Evolutionary conservation across 176 grass and related monocot genomes (phyloP).

Genomic region (Avena atlantica): DNA sequence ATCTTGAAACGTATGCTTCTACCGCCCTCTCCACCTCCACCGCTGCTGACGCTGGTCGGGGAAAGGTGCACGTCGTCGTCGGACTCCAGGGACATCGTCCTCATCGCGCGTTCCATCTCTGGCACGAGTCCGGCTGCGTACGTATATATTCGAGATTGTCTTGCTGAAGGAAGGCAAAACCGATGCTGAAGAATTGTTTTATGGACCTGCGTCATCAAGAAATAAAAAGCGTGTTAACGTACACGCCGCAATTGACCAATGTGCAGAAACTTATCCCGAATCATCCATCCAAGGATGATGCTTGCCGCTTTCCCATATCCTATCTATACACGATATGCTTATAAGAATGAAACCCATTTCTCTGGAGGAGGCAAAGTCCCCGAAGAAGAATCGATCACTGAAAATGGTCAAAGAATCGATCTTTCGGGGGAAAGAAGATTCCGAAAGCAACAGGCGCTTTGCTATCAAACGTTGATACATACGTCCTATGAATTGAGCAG

Average conservation of each 20-base stretch:
- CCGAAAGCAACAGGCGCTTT: constrained; percentile 7
- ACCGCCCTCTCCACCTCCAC: background rate
- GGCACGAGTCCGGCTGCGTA: background rate
- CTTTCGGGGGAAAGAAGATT: background rate
- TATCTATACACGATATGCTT: no score
- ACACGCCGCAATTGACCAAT: background rate
- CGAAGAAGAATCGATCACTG: background rate
- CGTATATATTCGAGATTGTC: no score
- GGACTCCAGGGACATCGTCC: constrained; percentile 38
- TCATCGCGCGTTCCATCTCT: constrained; percentile 2
- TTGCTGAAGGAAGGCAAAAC: background rate
- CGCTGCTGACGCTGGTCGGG: constrained; percentile 37
- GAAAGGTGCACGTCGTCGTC: constrained; percentile 61
- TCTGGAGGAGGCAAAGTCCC: background rate
- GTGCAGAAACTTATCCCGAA: background rate
- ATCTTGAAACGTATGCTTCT: constrained; percentile 64
- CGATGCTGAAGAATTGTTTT: background rate
- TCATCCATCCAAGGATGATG: background rate
- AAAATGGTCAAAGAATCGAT: constrained; percentile 28
- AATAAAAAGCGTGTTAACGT: background rate
- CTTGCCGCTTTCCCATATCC: background rate
- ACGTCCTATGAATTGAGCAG: background rate
- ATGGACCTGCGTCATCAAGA: constrained; percentile 33
- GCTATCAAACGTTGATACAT: constrained; percentile 12
- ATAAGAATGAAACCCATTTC: background rate